Evolutionary conservation across 306 rosid species (phyloP), one percentile per base, ranked within the genome.

Genomic region (Medicago truncatula): DNA sequence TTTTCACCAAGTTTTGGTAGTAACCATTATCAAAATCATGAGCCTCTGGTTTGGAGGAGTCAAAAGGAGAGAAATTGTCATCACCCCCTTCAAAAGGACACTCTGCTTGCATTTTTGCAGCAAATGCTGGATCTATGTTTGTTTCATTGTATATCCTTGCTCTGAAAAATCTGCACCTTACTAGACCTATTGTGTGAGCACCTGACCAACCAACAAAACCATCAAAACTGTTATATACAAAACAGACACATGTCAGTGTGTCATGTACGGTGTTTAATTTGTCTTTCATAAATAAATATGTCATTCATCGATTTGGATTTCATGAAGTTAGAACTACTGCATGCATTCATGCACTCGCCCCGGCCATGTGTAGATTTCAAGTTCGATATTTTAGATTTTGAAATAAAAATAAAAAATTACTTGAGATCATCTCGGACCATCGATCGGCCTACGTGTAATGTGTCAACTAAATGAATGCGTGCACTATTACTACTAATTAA

Each of bases 121-220:
- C 84, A 31, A 60, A 85, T 0, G 16, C 1, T 0, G 84, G 10
- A 9, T 87, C 84, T 3, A 85, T 82, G 82, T 78, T 63, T 7
- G 78, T 85, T 17, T 85, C 84, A 31, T 85, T 84, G 7, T 87
- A 82, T 3, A 83, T 72, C 41, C 87, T 71, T 0, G 10, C 2
- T 43, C 82, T 67, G 58, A 82, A 82, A 12, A 53, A 16, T 0
- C 4, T 2, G 79, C 91, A 87, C 39, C 82, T 70, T 3, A 57
- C 78, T 68, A 52, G 23, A 0, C 88, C 88, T 20, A 87, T 5
- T 11, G 91, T 77, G 77, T 87, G 88, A 49, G 71, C 82, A 28
- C 85, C 85, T 77, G 60, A 21, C 21, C 14, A 53, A 44, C 18
- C 40, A 59, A 59, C 40, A 59, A 59, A 65, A 13, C 0, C 6